Evolutionary conservation across 768 basidiomycete genomes (phyloP).

Genomic region (Sporobolomyces roseus): DNA sequence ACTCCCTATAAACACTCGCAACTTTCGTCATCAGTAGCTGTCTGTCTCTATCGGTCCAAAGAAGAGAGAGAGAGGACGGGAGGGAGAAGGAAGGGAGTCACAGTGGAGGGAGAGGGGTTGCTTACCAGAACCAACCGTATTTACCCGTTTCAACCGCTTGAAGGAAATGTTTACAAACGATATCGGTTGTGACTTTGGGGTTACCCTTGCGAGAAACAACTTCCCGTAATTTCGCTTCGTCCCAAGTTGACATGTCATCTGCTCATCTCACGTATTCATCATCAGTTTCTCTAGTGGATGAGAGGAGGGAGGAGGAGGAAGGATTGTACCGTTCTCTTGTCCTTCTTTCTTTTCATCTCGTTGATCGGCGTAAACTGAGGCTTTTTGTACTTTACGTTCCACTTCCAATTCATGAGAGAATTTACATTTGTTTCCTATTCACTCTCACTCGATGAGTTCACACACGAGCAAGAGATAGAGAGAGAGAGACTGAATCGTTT

Average conservation of each 20-base stretch:
- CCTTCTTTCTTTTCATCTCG: constrained; percentile 69
- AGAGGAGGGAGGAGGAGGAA: background rate
- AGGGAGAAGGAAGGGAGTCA: too few relatives aligned
- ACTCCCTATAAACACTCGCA: too few relatives aligned
- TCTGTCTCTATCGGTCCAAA: too few relatives aligned
- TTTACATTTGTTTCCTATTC: constrained; percentile 63
- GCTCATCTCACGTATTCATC: background rate
- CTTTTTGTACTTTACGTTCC: constrained; percentile 88
- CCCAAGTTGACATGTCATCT: constrained; percentile 99
- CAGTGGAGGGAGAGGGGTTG: too few relatives aligned
- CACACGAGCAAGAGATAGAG: background rate
- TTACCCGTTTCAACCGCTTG: constrained; percentile 90
- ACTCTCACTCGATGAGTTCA: too few relatives aligned
- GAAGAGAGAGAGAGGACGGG: too few relatives aligned
- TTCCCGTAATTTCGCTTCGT: constrained; percentile 83
- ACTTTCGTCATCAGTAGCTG: too few relatives aligned
- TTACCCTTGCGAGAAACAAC: constrained; percentile 91
- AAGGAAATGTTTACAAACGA: constrained; percentile 96
- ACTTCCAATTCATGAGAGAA: constrained; percentile 91
- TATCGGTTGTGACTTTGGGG: constrained; percentile 86
- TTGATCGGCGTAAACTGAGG: constrained; percentile 83
- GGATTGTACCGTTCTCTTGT: constrained; percentile 39
- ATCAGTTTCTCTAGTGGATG: background rate
- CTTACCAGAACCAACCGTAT: constrained; percentile 92
- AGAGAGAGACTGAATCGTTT: constrained; percentile 7